Evolutionary conservation across 1,139 yeast species (phyloP).

Genomic region (Suhomyces bribrorum): DNA sequence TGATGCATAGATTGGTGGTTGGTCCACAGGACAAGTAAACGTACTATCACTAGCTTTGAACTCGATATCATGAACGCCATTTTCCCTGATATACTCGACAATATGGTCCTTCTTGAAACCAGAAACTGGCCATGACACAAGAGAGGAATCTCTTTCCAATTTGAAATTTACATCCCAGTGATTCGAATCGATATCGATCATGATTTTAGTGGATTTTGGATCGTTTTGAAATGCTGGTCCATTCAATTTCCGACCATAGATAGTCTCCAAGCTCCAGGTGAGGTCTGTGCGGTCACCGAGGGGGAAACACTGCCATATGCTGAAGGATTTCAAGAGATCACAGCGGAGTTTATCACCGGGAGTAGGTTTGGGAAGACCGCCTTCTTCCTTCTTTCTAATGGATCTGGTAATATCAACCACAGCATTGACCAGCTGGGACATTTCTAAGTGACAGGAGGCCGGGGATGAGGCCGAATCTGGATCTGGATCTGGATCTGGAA

Average conservation of each 20-base stretch:
- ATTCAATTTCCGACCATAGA: conserved; percentile 67
- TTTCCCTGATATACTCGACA: conserved; percentile 32
- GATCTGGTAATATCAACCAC: conserved; percentile 74
- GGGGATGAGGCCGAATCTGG: no score
- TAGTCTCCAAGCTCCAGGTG: conserved; percentile 56
- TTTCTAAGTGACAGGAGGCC: conserved; percentile 50
- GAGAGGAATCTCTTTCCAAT: conserved; percentile 18
- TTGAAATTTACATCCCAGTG: conserved; percentile 48
- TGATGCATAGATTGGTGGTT: conserved; percentile 73
- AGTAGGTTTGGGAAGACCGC: conserved; percentile 80
- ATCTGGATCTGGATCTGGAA: no score
- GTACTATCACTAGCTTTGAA: conserved; percentile 40
- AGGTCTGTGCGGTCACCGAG: conserved; percentile 54
- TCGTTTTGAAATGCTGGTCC: conserved; percentile 61
- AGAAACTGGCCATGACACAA: conserved; percentile 16
- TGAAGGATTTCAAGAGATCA: conserved; percentile 57
- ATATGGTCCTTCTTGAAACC: conserved; percentile 8
- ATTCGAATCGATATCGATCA: conserved; percentile 44
- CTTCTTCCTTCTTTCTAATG: conserved; percentile 54
- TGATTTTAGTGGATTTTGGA: conserved; percentile 39
- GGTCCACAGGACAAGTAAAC: conserved; percentile 31
- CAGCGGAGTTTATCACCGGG: conserved; percentile 71
- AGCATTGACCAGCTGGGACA: conserved; percentile 73
- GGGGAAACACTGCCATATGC: conserved; percentile 78
- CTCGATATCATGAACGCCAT: conserved; percentile 37